These are phyloP conservation scores for Colletotrichum tamarilloi DNA, from an alignment of 2,329 filamentous ascomycete genomes.

Conservation along the genomic window DNA sequence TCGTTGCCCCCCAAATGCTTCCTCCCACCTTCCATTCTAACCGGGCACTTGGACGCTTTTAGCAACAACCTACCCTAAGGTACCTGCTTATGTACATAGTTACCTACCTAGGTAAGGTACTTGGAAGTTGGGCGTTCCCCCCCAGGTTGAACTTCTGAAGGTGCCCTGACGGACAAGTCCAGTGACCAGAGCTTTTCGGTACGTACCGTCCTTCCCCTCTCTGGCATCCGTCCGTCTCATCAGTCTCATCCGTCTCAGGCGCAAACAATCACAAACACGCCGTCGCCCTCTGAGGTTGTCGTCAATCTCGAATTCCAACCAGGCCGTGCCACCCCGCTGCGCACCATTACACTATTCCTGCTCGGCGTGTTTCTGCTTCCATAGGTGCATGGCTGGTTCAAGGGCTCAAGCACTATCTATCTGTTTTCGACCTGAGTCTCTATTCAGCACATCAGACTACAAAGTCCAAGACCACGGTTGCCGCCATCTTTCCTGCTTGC, in stretches of 20 bases:
- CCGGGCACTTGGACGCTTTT: conserved; percentile 14
- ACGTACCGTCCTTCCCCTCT: neutral
- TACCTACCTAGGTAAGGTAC: too few species aligned
- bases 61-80: neutral
- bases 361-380: neutral
- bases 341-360: neutral
- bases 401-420: neutral
- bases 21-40: conserved; percentile 4
- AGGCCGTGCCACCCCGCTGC: neutral
- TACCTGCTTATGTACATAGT: too few species aligned
- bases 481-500: neutral
- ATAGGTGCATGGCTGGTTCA: neutral
- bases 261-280: conserved; percentile 18
- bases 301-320: conserved; percentile 18
- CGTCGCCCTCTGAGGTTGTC: neutral
- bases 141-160: too few species aligned
- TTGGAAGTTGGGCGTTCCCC: too few species aligned
- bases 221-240: conserved; percentile 26
- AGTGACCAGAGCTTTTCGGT: neutral
- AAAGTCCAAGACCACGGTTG: neutral
- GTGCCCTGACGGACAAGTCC: too few species aligned
- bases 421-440: neutral
- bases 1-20: neutral
- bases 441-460: neutral
- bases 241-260: conserved; percentile 13